These are phyloP conservation scores for Agrocybe praecox DNA, from an alignment of 768 basidiomycete species.

Conservation along the genomic window DNA sequence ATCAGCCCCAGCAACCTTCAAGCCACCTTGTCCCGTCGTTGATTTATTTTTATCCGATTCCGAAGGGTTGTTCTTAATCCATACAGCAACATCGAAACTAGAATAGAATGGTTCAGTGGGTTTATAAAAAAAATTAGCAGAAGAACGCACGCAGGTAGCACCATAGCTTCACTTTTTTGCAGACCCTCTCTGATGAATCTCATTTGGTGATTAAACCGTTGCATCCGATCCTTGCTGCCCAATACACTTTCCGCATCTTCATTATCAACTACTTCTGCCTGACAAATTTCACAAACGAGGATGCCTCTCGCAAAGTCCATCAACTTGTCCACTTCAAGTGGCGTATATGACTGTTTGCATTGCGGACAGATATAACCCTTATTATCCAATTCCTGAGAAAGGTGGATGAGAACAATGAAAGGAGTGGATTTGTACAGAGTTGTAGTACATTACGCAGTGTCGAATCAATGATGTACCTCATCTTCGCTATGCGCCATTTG, in stretches of 20 bases:
- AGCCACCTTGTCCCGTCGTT: slow-evolving; percentile 51
- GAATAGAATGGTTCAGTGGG: neutral
- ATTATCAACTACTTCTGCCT: slow-evolving; percentile 86
- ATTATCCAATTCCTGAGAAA: slow-evolving; percentile 86
- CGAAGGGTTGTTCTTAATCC: slow-evolving; percentile 75
- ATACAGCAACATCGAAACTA: slow-evolving; percentile 82
- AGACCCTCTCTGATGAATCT: slow-evolving; percentile 85
- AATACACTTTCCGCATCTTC: slow-evolving; percentile 84
- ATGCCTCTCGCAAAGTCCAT: slow-evolving; percentile 69
- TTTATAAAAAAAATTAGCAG: neutral
- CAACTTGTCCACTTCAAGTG: slow-evolving; percentile 83
- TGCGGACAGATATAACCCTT: slow-evolving; percentile 97
- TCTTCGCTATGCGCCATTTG: slow-evolving; percentile 95
- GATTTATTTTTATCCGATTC: slow-evolving; percentile 65
- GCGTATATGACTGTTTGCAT: slow-evolving; percentile 82
- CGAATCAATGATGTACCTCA: slow-evolving; percentile 89
- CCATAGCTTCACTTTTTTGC: slow-evolving; percentile 87
- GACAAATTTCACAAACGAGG: slow-evolving; percentile 88
- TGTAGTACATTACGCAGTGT: slow-evolving; percentile 80
- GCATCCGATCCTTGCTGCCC: slow-evolving; percentile 94
- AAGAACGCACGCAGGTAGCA: slow-evolving; percentile 72
- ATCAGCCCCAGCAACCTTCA: slow-evolving; percentile 76
- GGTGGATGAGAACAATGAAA: neutral
- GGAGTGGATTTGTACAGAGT: neutral
- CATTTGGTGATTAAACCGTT: slow-evolving; percentile 92